Evolutionary conservation across 306 rosid genomes (phyloP), one percentile per base, ranked within the genome.

Genomic region (Erythrophleum fordii): DNA sequence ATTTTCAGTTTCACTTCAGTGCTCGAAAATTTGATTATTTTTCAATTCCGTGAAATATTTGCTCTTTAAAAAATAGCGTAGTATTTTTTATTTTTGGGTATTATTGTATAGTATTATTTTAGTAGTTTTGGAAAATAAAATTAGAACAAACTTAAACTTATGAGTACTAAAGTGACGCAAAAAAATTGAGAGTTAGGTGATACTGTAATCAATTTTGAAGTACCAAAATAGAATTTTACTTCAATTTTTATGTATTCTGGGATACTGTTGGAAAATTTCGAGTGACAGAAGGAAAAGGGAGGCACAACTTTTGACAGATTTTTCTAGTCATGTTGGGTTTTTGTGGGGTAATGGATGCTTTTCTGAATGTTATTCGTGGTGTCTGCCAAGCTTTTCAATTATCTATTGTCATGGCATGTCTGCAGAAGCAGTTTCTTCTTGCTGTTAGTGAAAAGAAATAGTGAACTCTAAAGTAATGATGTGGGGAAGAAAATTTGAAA

Each of bases 301-400:
- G 31, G 77, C 45, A 52, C 26, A 29, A 80, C 75, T 75, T 82
- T 75, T 56, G 52, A 69, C 56, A 52, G 60, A 37, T 77, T 74
- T 45, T 64, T 69, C 80, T 69, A 72, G 72, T 69, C 71, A 26
- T 53, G 62, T 26, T 60, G 80, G 71, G 59, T 78, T 72, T 77
- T 72, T 76, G 69, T 73, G 66, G 83, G 81, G 44, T 80, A 73
- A 45, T 55, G 73, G 75, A 73, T 74, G 56, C 68, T 70, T 39
- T 29, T 68, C 41, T 52, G 60, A 28, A 5, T 76, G 29, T 59
- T 20, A 66, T 62, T 42, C 37, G 42, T 53, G 81, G 48, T 66
- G 74, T 11, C 56, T 39, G 69, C 81, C 68, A 46, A 67, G 67
- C 67, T 17, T 76, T 69, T 69, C 56, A 69, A 75, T 25, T 31